Base-by-base conservation (phyloP, 2,329 filamentous ascomycete genomes). In the Microcera coccophila region DNA sequence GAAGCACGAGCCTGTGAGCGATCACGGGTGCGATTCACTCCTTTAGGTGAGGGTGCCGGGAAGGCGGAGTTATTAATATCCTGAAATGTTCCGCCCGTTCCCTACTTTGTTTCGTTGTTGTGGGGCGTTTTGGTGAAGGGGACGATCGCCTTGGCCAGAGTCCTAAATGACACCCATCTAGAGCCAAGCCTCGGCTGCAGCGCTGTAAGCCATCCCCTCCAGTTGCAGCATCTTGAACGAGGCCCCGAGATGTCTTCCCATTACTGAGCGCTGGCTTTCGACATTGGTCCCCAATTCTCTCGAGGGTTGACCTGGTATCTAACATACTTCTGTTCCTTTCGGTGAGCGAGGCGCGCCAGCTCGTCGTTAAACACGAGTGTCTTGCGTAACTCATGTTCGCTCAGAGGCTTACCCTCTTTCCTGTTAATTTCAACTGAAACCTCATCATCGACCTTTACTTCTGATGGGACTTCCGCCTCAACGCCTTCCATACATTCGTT, bases 211-310 rank as follows among this genome's bases (percentile, higher is more conserved):
- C n/a, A n/a, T n/a, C n/a, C n/a, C n/a, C n/a, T n/a, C n/a, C n/a
- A n/a, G n/a, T n/a, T 26, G 22, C 7, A 26, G 22, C 22, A 26
- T 7, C 22, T 26, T 26, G 22, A 26, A n/a, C 12, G 12, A 26
- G 22, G 22, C 22, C 12, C 12, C 7, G 22, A 26, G 22, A 26
- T 26, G 7, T 26, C 7, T 26, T 26, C 12, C 12, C 12, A 26
- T 89, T 64, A 91, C 73, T 65, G 64, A n/a, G 69, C 71, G 51
- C 64, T 73, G 19, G 78, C 78, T 51, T 72, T 71, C 39, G 69
- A 72, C 80, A 95, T 81, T 1, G 93, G 93, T 0, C 93, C 93
- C 93, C 93, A 98, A 63, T 97, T 93, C 59, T 89, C 84, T 46
- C 85, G 75, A 35, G 93, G 93, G 62, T 97, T 97, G 47, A 84